These are phyloP conservation scores for Alternaria hordeiaustralica DNA, from an alignment of 2,329 filamentous ascomycete species.

Conservation along the genomic window DNA sequence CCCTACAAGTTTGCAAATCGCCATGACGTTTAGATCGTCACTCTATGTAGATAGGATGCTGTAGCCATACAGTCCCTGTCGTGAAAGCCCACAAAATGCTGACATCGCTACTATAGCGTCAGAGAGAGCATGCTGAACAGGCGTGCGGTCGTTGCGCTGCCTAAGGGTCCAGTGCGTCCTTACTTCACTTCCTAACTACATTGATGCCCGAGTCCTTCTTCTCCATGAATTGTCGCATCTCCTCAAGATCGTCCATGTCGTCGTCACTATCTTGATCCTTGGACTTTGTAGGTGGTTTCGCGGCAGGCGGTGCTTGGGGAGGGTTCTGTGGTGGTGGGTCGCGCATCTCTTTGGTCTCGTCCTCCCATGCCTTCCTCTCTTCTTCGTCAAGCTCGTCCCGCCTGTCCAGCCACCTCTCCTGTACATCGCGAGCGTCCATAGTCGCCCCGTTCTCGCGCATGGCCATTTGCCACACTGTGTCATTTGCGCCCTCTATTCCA, in stretches of 20 bases:
- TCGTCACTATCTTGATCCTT: constrained; percentile 31
- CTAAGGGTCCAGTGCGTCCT: not conserved
- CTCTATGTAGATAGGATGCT: not conserved
- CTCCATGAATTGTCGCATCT: constrained; percentile 48
- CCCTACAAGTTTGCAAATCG: not conserved
- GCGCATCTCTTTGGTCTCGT: constrained; percentile 65
- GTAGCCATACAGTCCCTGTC: not conserved
- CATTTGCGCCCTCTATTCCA: constrained; percentile 86
- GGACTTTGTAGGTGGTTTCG: constrained; percentile 10
- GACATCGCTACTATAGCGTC: not conserved
- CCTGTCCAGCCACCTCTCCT: constrained; percentile 93
- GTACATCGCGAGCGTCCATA: constrained; percentile 86
- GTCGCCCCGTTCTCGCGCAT: constrained; percentile 75
- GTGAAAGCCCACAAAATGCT: not conserved
- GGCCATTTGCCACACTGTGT: constrained; percentile 95
- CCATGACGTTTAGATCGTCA: not conserved
- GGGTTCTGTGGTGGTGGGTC: constrained; percentile 22
- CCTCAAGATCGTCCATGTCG: constrained; percentile 48
- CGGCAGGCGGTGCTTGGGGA: not conserved
- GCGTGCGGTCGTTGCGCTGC: not conserved
- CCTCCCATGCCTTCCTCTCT: constrained; percentile 77
- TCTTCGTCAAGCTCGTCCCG: constrained; percentile 86
- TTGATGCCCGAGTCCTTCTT: constrained; percentile 69
- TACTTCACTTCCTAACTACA: constrained; percentile 65
- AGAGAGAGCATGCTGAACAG: not conserved